phyloP scores from a whole-genome alignment of 768 basidiomycete genomes.

The Cyclocybe cylindracea region DNA sequence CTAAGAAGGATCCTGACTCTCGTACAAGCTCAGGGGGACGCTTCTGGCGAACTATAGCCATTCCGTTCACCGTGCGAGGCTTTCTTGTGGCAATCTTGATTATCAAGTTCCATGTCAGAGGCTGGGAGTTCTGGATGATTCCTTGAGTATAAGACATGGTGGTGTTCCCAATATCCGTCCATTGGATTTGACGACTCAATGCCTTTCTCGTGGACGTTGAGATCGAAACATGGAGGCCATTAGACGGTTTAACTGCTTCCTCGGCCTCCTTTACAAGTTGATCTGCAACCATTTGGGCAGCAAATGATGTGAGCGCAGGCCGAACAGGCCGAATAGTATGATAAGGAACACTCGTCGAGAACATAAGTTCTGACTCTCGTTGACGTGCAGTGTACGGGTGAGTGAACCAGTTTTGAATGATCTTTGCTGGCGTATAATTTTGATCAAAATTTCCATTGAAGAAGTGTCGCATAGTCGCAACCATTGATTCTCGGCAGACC shows the following conservation, averaged over 20 bases:
- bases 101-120: slow-evolving; percentile 10
- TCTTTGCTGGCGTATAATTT: slow-evolving; percentile 6
- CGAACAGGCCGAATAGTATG: slow-evolving; percentile 19
- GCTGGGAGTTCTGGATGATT: slow-evolving; percentile 6
- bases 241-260: slow-evolving; percentile 12
- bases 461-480: slow-evolving; percentile 10
- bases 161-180: too few species aligned
- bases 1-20: neutral
- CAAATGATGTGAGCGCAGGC: slow-evolving; percentile 29
- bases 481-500: slow-evolving; percentile 8
- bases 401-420: slow-evolving; percentile 14
- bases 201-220: too few species aligned
- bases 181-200: too few species aligned
- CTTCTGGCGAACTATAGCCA: neutral
- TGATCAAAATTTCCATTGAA: slow-evolving; percentile 8
- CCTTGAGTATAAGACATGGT: too few species aligned
- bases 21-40: neutral
- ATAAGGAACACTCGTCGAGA: slow-evolving; percentile 15
- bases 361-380: slow-evolving; percentile 9
- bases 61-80: slow-evolving; percentile 4
- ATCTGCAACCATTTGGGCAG: slow-evolving; percentile 22
- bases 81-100: slow-evolving; percentile 7
- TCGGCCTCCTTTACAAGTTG: slow-evolving; percentile 20
- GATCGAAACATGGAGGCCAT: slow-evolving; percentile 20
- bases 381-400: slow-evolving; percentile 11